These are phyloP conservation scores for Chondrus crispus DNA, from an alignment of 23 red algal genomes.

Conservation along the genomic window DNA sequence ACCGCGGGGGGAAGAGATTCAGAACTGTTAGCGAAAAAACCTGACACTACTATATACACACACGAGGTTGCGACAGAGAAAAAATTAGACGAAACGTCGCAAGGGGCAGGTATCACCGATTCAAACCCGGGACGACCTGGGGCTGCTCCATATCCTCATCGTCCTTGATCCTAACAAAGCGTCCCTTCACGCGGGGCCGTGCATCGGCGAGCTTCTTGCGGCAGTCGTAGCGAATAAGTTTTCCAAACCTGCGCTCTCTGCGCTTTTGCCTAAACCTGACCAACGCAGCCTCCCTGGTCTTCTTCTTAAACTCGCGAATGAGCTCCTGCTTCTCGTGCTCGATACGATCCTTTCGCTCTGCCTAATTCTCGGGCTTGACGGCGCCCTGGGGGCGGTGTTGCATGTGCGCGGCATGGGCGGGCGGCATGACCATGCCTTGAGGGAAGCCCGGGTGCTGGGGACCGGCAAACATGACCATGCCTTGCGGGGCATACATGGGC, in stretches of 20 bases:
- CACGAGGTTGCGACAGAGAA: too few relatives aligned
- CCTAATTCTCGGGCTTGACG: constrained; percentile 21
- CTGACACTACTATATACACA: too few relatives aligned
- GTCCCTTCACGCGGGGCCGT: constrained; percentile 78
- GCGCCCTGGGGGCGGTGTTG: background rate
- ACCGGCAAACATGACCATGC: constrained; percentile 63
- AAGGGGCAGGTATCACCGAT: too few relatives aligned
- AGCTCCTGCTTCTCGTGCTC: constrained; percentile 81
- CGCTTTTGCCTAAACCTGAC: constrained; percentile 92
- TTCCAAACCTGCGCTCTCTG: constrained; percentile 78
- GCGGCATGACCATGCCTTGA: constrained; percentile 34
- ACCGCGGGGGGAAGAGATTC: too few relatives aligned
- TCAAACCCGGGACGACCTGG: constrained; percentile 32
- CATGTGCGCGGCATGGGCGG: too few relatives aligned
- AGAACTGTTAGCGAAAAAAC: too few relatives aligned
- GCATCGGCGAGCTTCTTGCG: constrained; percentile 85
- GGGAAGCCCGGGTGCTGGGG: constrained; percentile 26
- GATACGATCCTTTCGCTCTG: constrained; percentile 50
- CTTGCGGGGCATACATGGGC: constrained; percentile 42
- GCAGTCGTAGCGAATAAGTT: constrained; percentile 82
- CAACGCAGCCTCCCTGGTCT: constrained; percentile 80
- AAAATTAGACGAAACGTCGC: too few relatives aligned
- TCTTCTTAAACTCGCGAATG: constrained; percentile 91
- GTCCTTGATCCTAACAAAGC: constrained; percentile 74
- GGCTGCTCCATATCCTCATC: constrained; percentile 23